phyloP scores from a whole-genome alignment of 2,329 filamentous ascomycete genomes.

The Plectosphaerella sp. region DNA sequence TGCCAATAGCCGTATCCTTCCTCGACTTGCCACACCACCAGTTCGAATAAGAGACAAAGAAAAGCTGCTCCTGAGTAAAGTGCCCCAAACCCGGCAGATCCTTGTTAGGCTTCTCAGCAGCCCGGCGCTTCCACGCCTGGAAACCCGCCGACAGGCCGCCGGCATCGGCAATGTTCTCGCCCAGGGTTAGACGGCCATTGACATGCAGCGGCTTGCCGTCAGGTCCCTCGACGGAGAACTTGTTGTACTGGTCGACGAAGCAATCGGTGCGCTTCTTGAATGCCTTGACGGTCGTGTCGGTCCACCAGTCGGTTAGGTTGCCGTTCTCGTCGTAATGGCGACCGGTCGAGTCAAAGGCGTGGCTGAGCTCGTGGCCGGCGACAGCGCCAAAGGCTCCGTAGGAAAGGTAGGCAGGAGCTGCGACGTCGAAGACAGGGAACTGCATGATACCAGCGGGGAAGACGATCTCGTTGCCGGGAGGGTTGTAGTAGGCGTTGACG shows the following conservation, averaged over 20 bases:
- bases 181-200: conserved; percentile 59
- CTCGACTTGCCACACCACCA: conserved; percentile 64
- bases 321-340: conserved; percentile 61
- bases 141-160: conserved; percentile 61
- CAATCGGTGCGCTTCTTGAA: conserved; percentile 59
- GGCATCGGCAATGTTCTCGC: conserved; percentile 69
- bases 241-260: conserved; percentile 63
- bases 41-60: conserved; percentile 62
- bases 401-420: conserved; percentile 59
- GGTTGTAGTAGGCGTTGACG: conserved; percentile 65
- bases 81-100: conserved; percentile 55
- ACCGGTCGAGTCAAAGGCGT: conserved; percentile 65
- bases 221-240: conserved; percentile 53
- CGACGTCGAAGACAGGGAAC: conserved; percentile 59
- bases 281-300: conserved; percentile 49
- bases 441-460: conserved; percentile 70
- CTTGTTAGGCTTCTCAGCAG: conserved; percentile 43
- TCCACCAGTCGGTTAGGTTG: conserved; percentile 65
- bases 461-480: conserved; percentile 61
- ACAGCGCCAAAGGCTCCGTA: conserved; percentile 68
- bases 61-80: conserved; percentile 65
- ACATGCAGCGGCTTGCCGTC: conserved; percentile 55
- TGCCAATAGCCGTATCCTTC: conserved; percentile 50
- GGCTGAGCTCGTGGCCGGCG: conserved; percentile 65
- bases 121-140: conserved; percentile 59